Conservation (phyloP, 1,284 basidiomycete genomes). For the Clitocybe nebularis region DNA sequence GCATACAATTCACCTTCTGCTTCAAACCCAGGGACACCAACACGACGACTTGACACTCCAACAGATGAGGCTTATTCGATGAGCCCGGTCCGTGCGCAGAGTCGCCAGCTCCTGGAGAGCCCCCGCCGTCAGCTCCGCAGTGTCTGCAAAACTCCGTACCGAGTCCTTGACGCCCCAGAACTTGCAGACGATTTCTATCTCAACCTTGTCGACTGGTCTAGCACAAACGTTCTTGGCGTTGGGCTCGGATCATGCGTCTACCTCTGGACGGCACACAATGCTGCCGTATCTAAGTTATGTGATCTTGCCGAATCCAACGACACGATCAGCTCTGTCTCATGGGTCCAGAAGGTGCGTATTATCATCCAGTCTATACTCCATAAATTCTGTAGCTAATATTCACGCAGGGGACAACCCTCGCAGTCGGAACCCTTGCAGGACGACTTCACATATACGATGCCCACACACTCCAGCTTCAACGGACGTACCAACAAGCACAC, state of each 20-base stretch:
- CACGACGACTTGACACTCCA: slow-evolving; percentile 67
- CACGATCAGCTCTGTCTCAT: slow-evolving; percentile 81
- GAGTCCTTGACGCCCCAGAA: slow-evolving; percentile 96
- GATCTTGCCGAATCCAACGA: slow-evolving; percentile 67
- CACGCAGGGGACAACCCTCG: slow-evolving; percentile 78
- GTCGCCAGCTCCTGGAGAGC: slow-evolving; percentile 79
- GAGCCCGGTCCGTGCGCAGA: slow-evolving; percentile 85
- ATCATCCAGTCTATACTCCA: slow-evolving; percentile 4
- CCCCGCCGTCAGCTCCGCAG: slow-evolving; percentile 79
- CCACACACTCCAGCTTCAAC: slow-evolving; percentile 69
- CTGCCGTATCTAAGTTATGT: slow-evolving; percentile 88
- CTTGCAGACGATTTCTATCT: slow-evolving; percentile 98
- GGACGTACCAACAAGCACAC: slow-evolving; percentile 89
- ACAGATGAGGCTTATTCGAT: slow-evolving; percentile 87
- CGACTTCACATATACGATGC: slow-evolving; percentile 94
- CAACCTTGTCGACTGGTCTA: slow-evolving; percentile 97
- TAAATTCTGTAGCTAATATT: neutral
- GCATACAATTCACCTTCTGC: slow-evolving; percentile 61
- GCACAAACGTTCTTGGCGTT: slow-evolving; percentile 91
- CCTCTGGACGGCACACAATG: slow-evolving; percentile 94
- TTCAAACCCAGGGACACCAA: slow-evolving; percentile 57
- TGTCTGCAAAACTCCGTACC: slow-evolving; percentile 94
- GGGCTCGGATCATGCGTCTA: slow-evolving; percentile 93
- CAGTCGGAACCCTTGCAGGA: slow-evolving; percentile 88
- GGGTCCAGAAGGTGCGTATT: slow-evolving; percentile 79